Conservation (phyloP, 768 basidiomycete genomes). For the Boletellus emodensis region DNA sequence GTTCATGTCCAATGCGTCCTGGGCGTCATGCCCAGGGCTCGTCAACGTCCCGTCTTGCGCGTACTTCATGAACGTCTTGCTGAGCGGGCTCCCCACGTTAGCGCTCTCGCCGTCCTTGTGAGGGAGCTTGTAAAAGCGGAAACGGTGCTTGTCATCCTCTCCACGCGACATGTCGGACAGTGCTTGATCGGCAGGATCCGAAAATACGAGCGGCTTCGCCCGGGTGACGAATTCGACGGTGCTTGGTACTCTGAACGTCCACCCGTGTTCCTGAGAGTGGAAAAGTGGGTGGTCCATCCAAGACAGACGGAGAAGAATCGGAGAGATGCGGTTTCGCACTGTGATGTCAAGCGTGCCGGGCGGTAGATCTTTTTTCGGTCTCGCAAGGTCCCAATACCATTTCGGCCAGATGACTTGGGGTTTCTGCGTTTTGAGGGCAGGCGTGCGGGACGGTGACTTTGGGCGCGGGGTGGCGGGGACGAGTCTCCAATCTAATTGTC, state of each 20-base stretch:
- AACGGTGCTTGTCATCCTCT: constrained; percentile 39
- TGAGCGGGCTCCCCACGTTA: constrained; percentile 91
- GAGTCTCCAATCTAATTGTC: constrained; percentile 65
- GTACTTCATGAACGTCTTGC: constrained; percentile 85
- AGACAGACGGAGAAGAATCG: constrained; percentile 78
- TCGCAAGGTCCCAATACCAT: constrained; percentile 93
- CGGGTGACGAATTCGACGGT: constrained; percentile 43
- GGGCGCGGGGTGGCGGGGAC: constrained; percentile 13
- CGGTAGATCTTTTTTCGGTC: constrained; percentile 60
- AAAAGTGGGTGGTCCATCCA: constrained; percentile 88
- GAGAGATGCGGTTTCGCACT: constrained; percentile 75
- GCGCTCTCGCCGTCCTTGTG: constrained; percentile 94
- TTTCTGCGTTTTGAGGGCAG: constrained; percentile 26
- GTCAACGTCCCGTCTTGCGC: constrained; percentile 84
- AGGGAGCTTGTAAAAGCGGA: constrained; percentile 84
- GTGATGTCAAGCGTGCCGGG: constrained; percentile 83
- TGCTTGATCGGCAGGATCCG: constrained; percentile 55
- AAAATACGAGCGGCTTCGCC: constrained; percentile 50
- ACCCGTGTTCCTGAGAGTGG: constrained; percentile 83
- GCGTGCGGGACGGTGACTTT: background rate
- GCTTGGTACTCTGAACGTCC: constrained; percentile 78
- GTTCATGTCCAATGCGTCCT: constrained; percentile 85
- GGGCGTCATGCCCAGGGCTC: constrained; percentile 77
- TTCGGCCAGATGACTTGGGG: constrained; percentile 78
- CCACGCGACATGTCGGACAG: constrained; percentile 46